Evolutionary conservation across 768 basidiomycete species (phyloP), one percentile per base, ranked within the genome.

Genomic region (Xanthoconium stramineum): DNA sequence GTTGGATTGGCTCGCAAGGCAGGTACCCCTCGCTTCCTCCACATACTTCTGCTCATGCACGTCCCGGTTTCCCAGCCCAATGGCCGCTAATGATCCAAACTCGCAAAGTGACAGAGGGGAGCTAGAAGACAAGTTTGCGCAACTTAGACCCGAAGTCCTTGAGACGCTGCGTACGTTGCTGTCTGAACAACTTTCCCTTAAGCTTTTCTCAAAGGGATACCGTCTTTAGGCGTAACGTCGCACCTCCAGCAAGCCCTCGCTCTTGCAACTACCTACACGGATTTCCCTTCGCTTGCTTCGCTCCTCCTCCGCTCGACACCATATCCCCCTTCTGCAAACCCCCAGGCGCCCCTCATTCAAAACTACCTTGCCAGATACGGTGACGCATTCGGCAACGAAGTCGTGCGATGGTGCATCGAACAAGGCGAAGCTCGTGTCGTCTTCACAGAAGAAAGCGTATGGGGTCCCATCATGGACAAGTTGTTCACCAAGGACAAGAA

Each of bases 351-450:
- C 28, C 77, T 84, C 19, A 86, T 94, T 17, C 81, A 86, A 63
- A 68, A 70, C 6, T 97, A 94, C 70, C 83, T 94, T 55, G 80
- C 88, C 44, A 80, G 78, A 63, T 96, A 88, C 72, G 83, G 86
- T 48, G 85, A 92, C 35, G 84, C 83, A 13, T 98, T 98, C 61
- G 88, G 94, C 0, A 84, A 80, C n/a, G 87, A 92, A 65, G 78
- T 97, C n/a, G 95, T 91, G 66, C 82, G 84, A 65, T 97, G 90
- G 90, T 96, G 92, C 69, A 89, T 96, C 48, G 89, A 93, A 61
- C 86, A 94, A 60, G 91, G 90, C 17, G 92, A 93, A 72, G 72
- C 91, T 24, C 83, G 92, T 13, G 81, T 86, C 6, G 79, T 98
- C 70, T 91, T 98, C 61, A 83, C 85, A 2, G 87, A 91, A 60